Evolutionary conservation across 1,139 yeast genomes (phyloP), one percentile per base, ranked within the genome.

Genomic region (Candida sanyaensis): DNA sequence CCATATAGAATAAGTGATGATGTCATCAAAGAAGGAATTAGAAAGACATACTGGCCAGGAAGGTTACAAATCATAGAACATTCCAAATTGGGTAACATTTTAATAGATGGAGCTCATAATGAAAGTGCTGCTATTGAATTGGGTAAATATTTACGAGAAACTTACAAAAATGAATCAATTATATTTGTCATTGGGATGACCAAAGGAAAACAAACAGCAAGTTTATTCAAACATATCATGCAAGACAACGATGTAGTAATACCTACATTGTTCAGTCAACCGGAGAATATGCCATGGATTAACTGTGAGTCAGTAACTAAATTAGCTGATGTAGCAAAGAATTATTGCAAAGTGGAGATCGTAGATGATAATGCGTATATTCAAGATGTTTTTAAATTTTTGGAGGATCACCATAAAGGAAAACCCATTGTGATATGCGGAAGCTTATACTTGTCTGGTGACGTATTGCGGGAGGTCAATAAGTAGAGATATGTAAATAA

Each of bases 231-330:
- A 34, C 78, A 80, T 21, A 65, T 92, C 2, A 61, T 86, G 2
- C 59, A 61, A 9, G 63, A 69, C 0, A 60, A 64, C 1, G 97
- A 91, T 58, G 64, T 68, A 1, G 78, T 91, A 0, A 68, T 86
- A 1, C 77, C 86, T 1, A 83, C 93, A 0, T 61, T 69, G 32
- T 93, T 91, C 61, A 78, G 84, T 1, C 53, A 68, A 1, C 93
- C 96, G 0, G 95, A 87, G 12, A 86, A 88, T 0, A 92, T 92
- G 98, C 97, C 97, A 0, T 93, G 98, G 98, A 83, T 93, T 11
- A 59, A 71, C 26, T 68, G 89, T 2, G 75, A 73, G 53, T 66
- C 71, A 2, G 64, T 78, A 0, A 61, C 61, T 28, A 34, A 41
- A 2, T 52, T 52, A 21, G 32, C 39, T 2, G 28, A 37, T 8